Percentiles rank a stretch among this genome's conserved stretches.
These are phyloP conservation scores for Leucoagaricus sp. DNA, from an alignment of 1,284 basidiomycete genomes.

Conservation along the genomic window DNA sequence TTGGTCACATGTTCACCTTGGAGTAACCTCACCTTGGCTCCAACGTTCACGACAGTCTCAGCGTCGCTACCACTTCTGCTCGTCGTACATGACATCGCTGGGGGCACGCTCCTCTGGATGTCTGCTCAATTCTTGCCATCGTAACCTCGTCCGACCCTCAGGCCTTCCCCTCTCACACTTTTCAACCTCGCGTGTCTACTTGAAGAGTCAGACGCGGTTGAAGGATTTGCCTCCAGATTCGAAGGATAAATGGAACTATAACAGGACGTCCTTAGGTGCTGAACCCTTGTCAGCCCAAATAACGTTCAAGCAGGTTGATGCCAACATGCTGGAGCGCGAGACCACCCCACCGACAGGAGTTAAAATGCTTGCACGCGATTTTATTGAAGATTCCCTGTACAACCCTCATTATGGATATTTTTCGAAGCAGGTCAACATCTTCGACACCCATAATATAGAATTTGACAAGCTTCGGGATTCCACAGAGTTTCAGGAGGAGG, in stretches of 20 bases:
- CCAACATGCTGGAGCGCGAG: constrained; percentile 65
- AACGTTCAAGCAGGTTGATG: constrained; percentile 70
- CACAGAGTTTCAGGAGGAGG: constrained; percentile 78
- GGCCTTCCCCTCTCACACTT: constrained; percentile 25
- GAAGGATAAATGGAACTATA: constrained; percentile 73
- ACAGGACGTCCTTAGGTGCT: constrained; percentile 54
- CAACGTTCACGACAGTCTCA: not conserved
- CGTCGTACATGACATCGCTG: constrained; percentile 33
- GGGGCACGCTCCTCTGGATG: constrained; percentile 31
- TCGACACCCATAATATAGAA: constrained; percentile 72
- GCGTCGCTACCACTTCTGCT: not conserved
- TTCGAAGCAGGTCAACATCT: constrained; percentile 87
- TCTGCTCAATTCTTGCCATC: constrained; percentile 25
- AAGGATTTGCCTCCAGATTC: constrained; percentile 27
- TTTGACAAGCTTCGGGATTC: constrained; percentile 72
- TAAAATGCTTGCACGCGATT: constrained; percentile 95
- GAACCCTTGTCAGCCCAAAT: constrained; percentile 45
- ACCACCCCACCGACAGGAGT: constrained; percentile 77
- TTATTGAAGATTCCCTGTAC: constrained; percentile 96
- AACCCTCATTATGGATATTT: constrained; percentile 99
- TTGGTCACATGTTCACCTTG: constrained; percentile 10
- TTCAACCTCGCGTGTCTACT: constrained; percentile 9
- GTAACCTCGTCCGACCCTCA: constrained; percentile 19
- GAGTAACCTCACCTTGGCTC: not conserved
- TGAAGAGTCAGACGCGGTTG: constrained; percentile 14